Evolutionary conservation across 805 yeast species (phyloP).

Genomic region (Candida verbasci): DNA sequence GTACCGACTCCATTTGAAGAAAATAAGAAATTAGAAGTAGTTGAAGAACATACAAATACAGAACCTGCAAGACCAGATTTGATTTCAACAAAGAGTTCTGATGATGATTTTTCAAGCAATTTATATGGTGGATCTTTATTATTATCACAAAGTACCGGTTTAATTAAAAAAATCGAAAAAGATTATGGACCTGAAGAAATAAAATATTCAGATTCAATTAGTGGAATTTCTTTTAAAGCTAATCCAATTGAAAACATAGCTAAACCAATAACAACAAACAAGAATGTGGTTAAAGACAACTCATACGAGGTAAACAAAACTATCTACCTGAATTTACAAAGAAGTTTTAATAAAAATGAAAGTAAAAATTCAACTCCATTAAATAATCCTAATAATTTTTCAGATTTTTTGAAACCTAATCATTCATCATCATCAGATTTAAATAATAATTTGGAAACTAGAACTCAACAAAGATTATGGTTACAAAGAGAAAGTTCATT

Average conservation of each 20-base stretch:
- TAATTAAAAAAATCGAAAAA: conserved; percentile 30
- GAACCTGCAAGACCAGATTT: background rate
- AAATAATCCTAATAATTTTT: conserved; percentile 24
- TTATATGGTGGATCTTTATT: conserved; percentile 40
- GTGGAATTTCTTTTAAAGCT: conserved; percentile 31
- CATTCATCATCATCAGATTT: conserved; percentile 8
- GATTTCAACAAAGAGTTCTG: conserved; percentile 17
- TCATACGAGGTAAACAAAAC: conserved; percentile 42
- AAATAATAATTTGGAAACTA: conserved; percentile 40
- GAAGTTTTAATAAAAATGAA: conserved; percentile 24
- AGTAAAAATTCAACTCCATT: conserved; percentile 8
- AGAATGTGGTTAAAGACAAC: conserved; percentile 27
- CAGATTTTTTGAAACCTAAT: conserved; percentile 21
- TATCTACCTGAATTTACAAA: conserved; percentile 37
- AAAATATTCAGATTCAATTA: conserved; percentile 15
- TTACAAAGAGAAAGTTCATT: conserved; percentile 72
- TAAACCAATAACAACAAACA: conserved; percentile 29
- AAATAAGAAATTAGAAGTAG: conserved; percentile 4
- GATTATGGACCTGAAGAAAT: background rate
- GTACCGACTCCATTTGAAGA: conserved; percentile 8
- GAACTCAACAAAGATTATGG: conserved; percentile 86
- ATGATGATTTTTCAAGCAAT: conserved; percentile 27
- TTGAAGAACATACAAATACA: conserved; percentile 3
- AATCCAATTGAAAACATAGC: conserved; percentile 24
- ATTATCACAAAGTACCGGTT: conserved; percentile 40